Evolutionary conservation across 305 asterid species (phyloP), one percentile per base, ranked within the genome.

Genomic region (Solanum hybrid): DNA sequence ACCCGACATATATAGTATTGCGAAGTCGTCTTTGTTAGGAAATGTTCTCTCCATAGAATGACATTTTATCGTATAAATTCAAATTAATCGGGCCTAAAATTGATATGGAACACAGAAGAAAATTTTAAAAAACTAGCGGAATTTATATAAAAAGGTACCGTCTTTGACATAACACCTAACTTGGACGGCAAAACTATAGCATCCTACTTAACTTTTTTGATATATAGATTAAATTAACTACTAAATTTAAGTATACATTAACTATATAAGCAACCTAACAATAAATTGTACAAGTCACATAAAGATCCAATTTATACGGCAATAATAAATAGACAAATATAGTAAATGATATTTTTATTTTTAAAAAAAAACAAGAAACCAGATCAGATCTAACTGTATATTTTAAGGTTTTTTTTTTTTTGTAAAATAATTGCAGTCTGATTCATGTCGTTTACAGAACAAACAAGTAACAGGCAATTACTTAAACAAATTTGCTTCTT

Each of bases 361-460:
- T 10, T 0, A 12, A 6, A 17, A n/a, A 14, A 84, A 84, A 46
- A n/a, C 16, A 40, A 51, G 75, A 84, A 51, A 84, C 87, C 75
- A 51, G 42, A 51, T 51, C 42, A 22, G 71, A 51, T 84, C 75
- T 46, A 84, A 84, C 87, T 31, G 29, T 82, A 11, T 84, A 84
- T 51, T 84, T 51, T 84, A 84, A 51, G 66, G 12, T 5, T 16
- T 24, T 10, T 69, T 7, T 35, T 35, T 35, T 35, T 35, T 35
- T 35, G 37, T 35, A 35, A 35, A 35, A 6, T 6, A 35, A 40
- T 36, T 32, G 24, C 40, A 17, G 87, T 29, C 40, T 51, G 75
- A 84, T 46, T 84, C 40, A 84, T 84, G 75, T 84, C 42, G 31
- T 51, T 51, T 84, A 51, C 75, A 84, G 60, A 51, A 29, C 22